Base-by-base conservation (phyloP, 345 rosid genomes). In the Kandelia obovata region DNA sequence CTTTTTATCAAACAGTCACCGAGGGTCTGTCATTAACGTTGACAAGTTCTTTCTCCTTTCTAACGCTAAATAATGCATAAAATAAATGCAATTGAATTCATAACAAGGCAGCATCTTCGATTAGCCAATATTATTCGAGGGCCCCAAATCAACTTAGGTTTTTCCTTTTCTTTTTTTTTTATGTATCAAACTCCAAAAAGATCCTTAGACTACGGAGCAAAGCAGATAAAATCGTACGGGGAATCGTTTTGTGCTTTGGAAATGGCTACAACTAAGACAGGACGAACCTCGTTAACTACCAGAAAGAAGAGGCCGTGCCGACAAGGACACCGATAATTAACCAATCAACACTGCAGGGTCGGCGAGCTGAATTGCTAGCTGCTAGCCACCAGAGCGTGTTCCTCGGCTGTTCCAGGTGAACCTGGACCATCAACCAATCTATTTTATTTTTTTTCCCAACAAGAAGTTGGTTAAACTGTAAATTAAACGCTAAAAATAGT, bases 341-440 rank as follows among this genome's bases (percentile, higher is more conserved):
- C 19, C 17, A 13, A 43, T 43, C 15, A 13, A 43, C 49, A 13
- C 17, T 3, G 37, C 37, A 34, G 5, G 19, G 17, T 43, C 19
- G 59, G 35, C 25, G 52, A 25, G 66, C 47, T 62, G 65, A 53
- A 60, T 58, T n/a, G 68, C 17, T 56, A 27, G 1, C 13, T 27
- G 26, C 46, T 46, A 62, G 56, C n/a, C 3, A 67, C 56, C 51
- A 25, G 59, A 53, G 21, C 9, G 58, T 43, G 30, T 25, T 51
- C 53, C 32, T 47, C 56, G 26, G 51, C 32, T 56, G 28, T 31
- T 64, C 25, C 64, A 59, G 58, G 70, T 63, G 65, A 35, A 1
- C 32, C 34, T 69, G 70, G 70, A 5, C 63, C 66, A 35, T 5
- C 34, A 5, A 5, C 5, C 6, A 31, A 31, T 31, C 30, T 2